Evolutionary conservation across 805 yeast species (phyloP).

Genomic region (Saccharomycopsis oosterbeekiorum): DNA sequence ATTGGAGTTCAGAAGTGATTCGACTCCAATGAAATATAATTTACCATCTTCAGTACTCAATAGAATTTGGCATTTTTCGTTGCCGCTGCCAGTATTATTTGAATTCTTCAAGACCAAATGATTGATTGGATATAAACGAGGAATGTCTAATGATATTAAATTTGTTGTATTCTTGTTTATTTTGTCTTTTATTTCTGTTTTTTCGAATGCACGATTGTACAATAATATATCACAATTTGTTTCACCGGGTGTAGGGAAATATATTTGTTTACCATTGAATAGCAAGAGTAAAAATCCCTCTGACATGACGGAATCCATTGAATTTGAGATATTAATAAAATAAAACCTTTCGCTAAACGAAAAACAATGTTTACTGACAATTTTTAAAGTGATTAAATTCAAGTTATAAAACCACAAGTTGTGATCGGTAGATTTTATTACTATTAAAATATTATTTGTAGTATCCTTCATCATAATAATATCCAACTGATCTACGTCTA

Average conservation of each 20-base stretch:
- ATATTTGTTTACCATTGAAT: neutral
- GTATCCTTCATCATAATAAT: neutral
- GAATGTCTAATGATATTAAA: neutral
- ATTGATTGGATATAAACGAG: neutral
- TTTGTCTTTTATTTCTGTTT: neutral
- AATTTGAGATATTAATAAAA: neutral
- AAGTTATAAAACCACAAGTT: neutral
- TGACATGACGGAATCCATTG: neutral
- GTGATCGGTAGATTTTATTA: neutral
- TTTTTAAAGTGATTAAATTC: neutral
- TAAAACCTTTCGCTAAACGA: neutral
- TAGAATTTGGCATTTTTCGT: neutral
- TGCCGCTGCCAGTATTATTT: neutral
- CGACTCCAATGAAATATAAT: neutral
- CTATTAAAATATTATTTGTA: neutral
- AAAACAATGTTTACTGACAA: neutral
- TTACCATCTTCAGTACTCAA: neutral
- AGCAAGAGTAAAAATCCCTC: neutral
- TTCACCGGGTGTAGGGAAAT: neutral
- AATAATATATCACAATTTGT: neutral
- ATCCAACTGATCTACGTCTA: neutral
- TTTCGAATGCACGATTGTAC: neutral
- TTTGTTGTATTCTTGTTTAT: neutral
- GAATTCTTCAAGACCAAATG: neutral
- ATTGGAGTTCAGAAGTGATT: neutral